Evolutionary conservation across 805 yeast genomes (phyloP), one percentile per base, ranked within the genome.

Genomic region (Pichia gijzeniarum): DNA sequence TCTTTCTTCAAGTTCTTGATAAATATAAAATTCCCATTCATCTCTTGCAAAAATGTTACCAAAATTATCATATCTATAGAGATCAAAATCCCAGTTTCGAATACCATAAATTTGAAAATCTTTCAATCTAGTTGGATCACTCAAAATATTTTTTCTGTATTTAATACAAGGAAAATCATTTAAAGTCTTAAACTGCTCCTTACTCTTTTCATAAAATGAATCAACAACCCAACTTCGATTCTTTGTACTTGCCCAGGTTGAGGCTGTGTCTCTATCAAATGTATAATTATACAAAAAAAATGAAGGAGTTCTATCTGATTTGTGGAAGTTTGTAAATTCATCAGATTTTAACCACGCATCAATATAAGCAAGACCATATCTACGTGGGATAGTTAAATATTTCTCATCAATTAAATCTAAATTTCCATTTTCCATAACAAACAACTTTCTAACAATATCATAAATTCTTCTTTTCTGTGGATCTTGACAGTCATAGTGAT

Each of bases 351-450:
- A 19, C 40, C 40, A 44, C 2, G 48, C 40, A 34, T 50, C 53
- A 28, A 45, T 39, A 43, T 31, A 47, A 2, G 49, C 33, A 17
- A 45, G 25, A 12, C 51, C 53, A 41, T 44, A 50, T 17, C 50
- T 31, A 9, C 51, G 35, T 12, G 51, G 51, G 27, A 50, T 50
- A 14, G 43, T 40, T 6, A 36, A 20, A 35, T 45, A 50, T 5
- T 41, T 19, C 12, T 20, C 20, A 43, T 47, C 49, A 21, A 50
- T 38, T 14, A 35, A 33, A 5, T 41, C 45, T 34, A 50, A 44
- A 42, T 47, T 45, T 4, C 45, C 48, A n/a, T 43, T 40, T 33
- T 42, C 36, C 19, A 44, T 19, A 25, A 45, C 46, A 30, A 50
- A 35, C 16, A 40, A 40, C 22, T 50, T 50, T 30, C 44, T 42